A percentile compares a stretch with the other conserved stretches of the same genome.
These are phyloP conservation scores for Proliferodiscus dingleyae DNA, from an alignment of 2,329 filamentous ascomycete genomes.

Conservation along the genomic window DNA sequence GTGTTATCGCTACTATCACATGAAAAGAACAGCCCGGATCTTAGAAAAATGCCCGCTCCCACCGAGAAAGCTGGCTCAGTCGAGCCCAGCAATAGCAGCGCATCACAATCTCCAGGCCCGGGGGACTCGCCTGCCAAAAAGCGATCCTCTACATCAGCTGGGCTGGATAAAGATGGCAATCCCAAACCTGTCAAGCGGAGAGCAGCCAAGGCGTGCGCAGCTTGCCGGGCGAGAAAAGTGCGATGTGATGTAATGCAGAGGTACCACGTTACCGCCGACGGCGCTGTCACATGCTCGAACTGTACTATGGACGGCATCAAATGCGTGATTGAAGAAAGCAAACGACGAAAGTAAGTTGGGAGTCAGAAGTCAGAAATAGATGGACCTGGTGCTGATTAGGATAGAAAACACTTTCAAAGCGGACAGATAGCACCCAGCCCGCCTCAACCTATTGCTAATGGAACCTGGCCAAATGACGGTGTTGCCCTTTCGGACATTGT, in stretches of 20 bases:
- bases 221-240: slow-evolving; percentile 84
- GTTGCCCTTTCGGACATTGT: slow-evolving; percentile 26
- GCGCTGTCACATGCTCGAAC: slow-evolving; percentile 29
- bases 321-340: slow-evolving; percentile 55
- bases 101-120: neutral
- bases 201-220: slow-evolving; percentile 87
- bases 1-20: neutral
- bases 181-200: slow-evolving; percentile 57
- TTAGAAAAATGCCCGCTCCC: slow-evolving; percentile 1
- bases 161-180: slow-evolving; percentile 22
- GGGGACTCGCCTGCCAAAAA: slow-evolving; percentile 14
- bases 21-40: neutral
- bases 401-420: slow-evolving; percentile 28
- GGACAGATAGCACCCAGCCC: slow-evolving; percentile 8
- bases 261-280: slow-evolving; percentile 25
- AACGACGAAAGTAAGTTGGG: slow-evolving; percentile 56
- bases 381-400: slow-evolving; percentile 13
- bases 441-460: slow-evolving; percentile 5
- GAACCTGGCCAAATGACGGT: slow-evolving; percentile 20
- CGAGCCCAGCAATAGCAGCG: neutral
- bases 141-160: slow-evolving; percentile 13
- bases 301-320: slow-evolving; percentile 42
- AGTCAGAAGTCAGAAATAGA: neutral
- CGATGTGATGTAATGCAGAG: slow-evolving; percentile 88
- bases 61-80: neutral